These are phyloP conservation scores for Breynia disticha DNA, from an alignment of 441 rosid genomes.

Conservation along the genomic window DNA sequence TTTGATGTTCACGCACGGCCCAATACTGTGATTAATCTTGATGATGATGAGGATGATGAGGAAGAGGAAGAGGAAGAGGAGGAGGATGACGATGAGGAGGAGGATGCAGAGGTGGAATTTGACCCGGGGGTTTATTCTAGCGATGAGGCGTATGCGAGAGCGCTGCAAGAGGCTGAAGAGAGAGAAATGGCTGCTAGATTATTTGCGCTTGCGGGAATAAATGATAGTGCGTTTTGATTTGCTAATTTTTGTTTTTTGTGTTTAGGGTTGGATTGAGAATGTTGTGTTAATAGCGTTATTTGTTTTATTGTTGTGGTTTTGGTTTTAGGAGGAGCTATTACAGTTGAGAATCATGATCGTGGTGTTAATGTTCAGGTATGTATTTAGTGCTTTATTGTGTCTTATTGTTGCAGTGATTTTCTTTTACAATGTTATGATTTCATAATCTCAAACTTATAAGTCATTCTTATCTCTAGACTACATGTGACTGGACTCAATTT, in stretches of 20 bases:
- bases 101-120: conserved; percentile 24
- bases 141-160: conserved; percentile 90
- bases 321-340: conserved; percentile 48
- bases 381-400: conserved; percentile 3
- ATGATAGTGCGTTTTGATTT: conserved; percentile 38
- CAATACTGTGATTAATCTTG: too few relatives aligned
- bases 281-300: background rate
- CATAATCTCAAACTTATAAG: too few relatives aligned
- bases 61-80: conserved; percentile 7
- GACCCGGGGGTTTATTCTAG: conserved; percentile 53
- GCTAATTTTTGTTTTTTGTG: conserved; percentile 2
- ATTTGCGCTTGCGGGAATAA: conserved; percentile 59
- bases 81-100: conserved; percentile 30
- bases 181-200: conserved; percentile 71
- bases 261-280: background rate
- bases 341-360: conserved; percentile 41
- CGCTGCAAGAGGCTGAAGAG: conserved; percentile 81
- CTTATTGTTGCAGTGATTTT: background rate
- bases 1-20: conserved; percentile 14
- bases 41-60: background rate
- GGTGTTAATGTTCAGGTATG: conserved; percentile 49
- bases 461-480: too few relatives aligned
- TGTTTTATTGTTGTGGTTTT: conserved; percentile 3
- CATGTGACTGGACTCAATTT: too few relatives aligned
- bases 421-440: too few relatives aligned